Evolutionary conservation across 2,329 filamentous ascomycete genomes (phyloP).

Genomic region (Chalara sp.): DNA sequence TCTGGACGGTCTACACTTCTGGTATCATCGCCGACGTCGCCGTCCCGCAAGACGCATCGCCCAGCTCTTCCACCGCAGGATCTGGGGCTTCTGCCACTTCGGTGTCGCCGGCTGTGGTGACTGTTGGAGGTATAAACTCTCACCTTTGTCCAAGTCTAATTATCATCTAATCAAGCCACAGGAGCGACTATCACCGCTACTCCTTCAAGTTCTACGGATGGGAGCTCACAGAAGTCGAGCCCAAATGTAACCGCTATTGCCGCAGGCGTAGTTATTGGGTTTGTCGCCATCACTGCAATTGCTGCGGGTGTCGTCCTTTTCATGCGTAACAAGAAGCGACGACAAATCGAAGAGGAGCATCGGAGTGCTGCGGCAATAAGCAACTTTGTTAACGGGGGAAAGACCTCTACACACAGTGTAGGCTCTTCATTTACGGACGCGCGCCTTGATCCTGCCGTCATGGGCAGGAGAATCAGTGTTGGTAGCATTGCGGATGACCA

Average conservation of each 20-base stretch:
- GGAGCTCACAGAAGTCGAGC: slow-evolving; percentile 1
- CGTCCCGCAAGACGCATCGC: background rate
- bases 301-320: slow-evolving; percentile 66
- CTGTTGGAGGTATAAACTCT: slow-evolving; percentile 11
- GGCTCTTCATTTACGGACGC: slow-evolving; percentile 70
- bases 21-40: slow-evolving; percentile 8
- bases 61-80: slow-evolving; percentile 7
- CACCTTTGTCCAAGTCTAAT: background rate
- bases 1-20: slow-evolving; percentile 21
- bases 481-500: slow-evolving; percentile 96
- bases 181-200: background rate
- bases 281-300: slow-evolving; percentile 61
- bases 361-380: slow-evolving; percentile 73
- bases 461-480: slow-evolving; percentile 81
- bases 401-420: slow-evolving; percentile 48
- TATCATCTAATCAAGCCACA: background rate
- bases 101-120: slow-evolving; percentile 20
- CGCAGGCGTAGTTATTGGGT: slow-evolving; percentile 79
- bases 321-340: slow-evolving; percentile 68
- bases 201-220: background rate
- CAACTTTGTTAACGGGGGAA: slow-evolving; percentile 62
- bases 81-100: slow-evolving; percentile 11
- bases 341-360: slow-evolving; percentile 77
- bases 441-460: slow-evolving; percentile 74
- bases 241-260: slow-evolving; percentile 67